A percentile compares a stretch with the other conserved stretches of the same genome.
Conservation (phyloP, 2,329 filamentous ascomycete genomes). For the Dactylellina haptotyla region DNA sequence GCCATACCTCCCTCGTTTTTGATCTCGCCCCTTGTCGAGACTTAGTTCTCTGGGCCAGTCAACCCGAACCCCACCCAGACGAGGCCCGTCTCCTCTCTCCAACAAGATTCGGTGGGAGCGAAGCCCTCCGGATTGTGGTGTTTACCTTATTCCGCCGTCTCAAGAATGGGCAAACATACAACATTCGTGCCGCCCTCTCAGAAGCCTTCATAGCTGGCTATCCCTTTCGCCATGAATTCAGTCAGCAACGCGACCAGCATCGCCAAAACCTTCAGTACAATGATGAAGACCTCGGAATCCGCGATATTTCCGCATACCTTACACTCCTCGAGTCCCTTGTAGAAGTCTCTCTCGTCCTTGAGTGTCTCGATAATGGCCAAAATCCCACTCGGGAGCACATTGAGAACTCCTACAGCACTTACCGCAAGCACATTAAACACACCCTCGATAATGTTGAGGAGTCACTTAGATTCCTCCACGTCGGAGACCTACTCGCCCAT, state of each 20-base stretch:
- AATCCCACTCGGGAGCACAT: conserved; percentile 39
- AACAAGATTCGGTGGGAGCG: conserved; percentile 40
- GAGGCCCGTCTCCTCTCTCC: conserved; percentile 37
- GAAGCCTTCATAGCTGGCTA: conserved; percentile 38
- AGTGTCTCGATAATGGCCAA: conserved; percentile 43
- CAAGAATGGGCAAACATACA: conserved; percentile 43
- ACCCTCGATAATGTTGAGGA: conserved; percentile 45
- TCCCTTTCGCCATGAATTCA: conserved; percentile 43
- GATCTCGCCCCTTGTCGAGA: conserved; percentile 44
- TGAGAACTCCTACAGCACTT: conserved; percentile 45
- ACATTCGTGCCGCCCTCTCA: conserved; percentile 25
- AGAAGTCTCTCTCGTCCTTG: conserved; percentile 33
- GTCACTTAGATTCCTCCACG: conserved; percentile 36
- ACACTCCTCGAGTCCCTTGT: conserved; percentile 46
- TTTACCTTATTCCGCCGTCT: conserved; percentile 44
- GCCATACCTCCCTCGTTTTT: conserved; percentile 29
- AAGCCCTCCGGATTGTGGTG: conserved; percentile 39
- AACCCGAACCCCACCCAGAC: conserved; percentile 21
- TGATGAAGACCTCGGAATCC: conserved; percentile 37
- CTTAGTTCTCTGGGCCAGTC: conserved; percentile 36
- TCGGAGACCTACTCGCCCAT: conserved; percentile 31
- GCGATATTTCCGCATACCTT: conserved; percentile 51
- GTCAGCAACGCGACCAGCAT: conserved; percentile 26
- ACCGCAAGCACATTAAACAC: conserved; percentile 47
- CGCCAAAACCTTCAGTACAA: conserved; percentile 14